Evolutionary conservation across 2,329 filamentous ascomycete species (phyloP), one percentile per base, ranked within the genome.

Genomic region (Fusarium sp.): DNA sequence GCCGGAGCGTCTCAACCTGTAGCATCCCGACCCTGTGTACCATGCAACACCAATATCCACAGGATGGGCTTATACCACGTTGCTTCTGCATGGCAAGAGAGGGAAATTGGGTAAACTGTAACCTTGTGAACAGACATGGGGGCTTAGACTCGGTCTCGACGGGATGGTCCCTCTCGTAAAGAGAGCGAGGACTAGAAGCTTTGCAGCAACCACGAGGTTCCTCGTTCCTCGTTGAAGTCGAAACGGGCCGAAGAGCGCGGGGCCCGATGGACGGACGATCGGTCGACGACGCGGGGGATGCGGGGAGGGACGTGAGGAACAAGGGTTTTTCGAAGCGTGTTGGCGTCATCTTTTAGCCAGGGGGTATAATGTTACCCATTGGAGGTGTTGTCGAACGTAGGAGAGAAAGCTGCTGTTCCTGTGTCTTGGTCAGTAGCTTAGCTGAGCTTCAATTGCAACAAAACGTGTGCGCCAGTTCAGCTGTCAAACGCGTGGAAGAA

Each of bases 241-340:
- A 72, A 66, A 75, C 67, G 77, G 77, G 72, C 77, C 77, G 77
- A 73, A 68, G 54, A 70, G 69, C 74, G 75, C 69, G 70, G 67
- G 64, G 68, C 69, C 52, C 52, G 63, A 67, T 60, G 71, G 64
- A 72, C 61, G 68, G 64, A 62, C 69, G 62, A 72, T 74, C 71
- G 42, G 64, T 74, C 63, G 66, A 70, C 69, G 52, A 37, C 54
- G 34, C 40, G 67, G 54, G 65, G 69, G 56, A 69, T 74, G 71
- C 71, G 75, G 69, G 72, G 72, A 69, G 74, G 71, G 71, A 64
- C 35, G 47, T 16, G 35, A 54, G n/a, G 70, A 45, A 35, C 62
- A 67, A 54, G 66, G 74, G 61, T 45, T 22, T 45, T 22, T 67
- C 64, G 71, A 67, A 57, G 57, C 35, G 29, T 37, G 52, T 68